A percentile compares a stretch with the other conserved stretches of the same genome.
phyloP scores from a whole-genome alignment of 345 rosid genomes.

The Euphorbia peplus region DNA sequence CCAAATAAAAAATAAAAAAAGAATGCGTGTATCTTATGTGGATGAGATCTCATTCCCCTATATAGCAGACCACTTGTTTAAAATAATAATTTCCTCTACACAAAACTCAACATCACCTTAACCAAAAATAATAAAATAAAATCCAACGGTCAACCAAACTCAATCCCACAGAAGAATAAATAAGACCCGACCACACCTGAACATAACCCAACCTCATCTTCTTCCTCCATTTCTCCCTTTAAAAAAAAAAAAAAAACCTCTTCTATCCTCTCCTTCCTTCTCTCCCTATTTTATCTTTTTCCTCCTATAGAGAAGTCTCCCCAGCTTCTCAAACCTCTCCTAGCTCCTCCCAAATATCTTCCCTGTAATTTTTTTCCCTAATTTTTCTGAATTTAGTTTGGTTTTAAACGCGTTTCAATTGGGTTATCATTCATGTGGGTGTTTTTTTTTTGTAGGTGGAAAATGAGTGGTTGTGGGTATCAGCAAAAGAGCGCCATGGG shows the following conservation, averaged over 20 bases:
- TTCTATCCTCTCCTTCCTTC: slow-evolving; percentile 10
- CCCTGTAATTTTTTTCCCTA: not conserved
- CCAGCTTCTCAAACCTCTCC: not conserved
- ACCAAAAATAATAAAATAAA: not conserved
- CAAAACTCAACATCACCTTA: not conserved
- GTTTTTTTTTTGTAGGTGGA: not conserved
- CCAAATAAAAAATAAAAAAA: not conserved
- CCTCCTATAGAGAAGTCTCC: slow-evolving; percentile 27
- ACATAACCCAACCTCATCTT: not conserved
- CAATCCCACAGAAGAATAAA: not conserved
- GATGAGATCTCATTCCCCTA: slow-evolving; percentile 1
- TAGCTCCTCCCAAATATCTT: no score
- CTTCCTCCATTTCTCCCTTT: not conserved
- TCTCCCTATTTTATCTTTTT: slow-evolving; percentile 23
- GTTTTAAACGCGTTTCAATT: not conserved
- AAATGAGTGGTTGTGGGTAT: slow-evolving; percentile 28
- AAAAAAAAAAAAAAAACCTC: not conserved
- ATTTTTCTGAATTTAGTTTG: not conserved
- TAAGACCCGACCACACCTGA: not conserved
- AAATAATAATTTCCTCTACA: not conserved
- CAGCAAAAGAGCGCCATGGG: slow-evolving; percentile 24
- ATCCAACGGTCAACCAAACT: not conserved
- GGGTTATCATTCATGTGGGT: not conserved
- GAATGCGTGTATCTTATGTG: not conserved
- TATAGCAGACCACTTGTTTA: not conserved